Evolutionary conservation across 306 rosid genomes (phyloP).

Genomic region (Cotoneaster glaucophyllus): DNA sequence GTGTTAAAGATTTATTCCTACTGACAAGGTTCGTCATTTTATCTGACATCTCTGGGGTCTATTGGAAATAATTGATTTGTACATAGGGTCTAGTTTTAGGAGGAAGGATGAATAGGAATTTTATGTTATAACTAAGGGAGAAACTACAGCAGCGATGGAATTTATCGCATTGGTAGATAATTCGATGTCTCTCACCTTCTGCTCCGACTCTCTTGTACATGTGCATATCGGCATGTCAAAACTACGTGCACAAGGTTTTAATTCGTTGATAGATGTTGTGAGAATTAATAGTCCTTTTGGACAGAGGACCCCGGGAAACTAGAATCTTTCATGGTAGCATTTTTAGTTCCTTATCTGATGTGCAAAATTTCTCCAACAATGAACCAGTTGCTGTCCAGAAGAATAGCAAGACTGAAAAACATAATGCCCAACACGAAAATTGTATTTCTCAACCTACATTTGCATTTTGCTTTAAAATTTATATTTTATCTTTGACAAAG

Average conservation of each 20-base stretch:
- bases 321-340: not conserved
- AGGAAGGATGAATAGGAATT: slow-evolving; percentile 32
- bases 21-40: slow-evolving; percentile 28
- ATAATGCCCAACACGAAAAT: too few relatives aligned
- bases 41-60: slow-evolving; percentile 19
- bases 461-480: not conserved
- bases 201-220: too few relatives aligned
- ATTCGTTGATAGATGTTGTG: not conserved
- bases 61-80: slow-evolving; percentile 33
- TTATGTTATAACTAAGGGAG: slow-evolving; percentile 53
- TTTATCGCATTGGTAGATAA: slow-evolving; percentile 32
- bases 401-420: too few relatives aligned
- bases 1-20: slow-evolving; percentile 17
- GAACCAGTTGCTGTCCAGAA: too few relatives aligned
- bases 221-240: too few relatives aligned
- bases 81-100: slow-evolving; percentile 30
- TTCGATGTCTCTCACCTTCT: slow-evolving; percentile 7
- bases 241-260: not conserved
- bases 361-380: not conserved
- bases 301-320: not conserved
- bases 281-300: not conserved
- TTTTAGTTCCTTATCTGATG: not conserved
- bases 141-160: slow-evolving; percentile 38
- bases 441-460: not conserved
- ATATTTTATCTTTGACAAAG: not conserved